Base-by-base conservation (phyloP, 2,329 filamentous ascomycete genomes). In the Aspergillus aculeatinus region DNA sequence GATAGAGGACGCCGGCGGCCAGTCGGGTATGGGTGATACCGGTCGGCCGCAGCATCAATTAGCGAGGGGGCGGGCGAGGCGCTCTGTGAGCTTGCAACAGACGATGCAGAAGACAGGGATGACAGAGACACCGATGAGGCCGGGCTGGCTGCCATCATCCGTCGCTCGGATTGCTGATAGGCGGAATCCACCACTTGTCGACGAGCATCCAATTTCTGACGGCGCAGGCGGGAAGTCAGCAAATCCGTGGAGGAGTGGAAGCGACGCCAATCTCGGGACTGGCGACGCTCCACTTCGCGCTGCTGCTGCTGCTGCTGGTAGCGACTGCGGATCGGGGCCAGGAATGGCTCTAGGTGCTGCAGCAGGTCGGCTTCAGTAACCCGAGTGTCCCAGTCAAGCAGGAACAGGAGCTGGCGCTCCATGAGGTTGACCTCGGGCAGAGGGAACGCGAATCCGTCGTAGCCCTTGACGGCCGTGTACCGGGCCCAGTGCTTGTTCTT, bases 401-500 rank as follows among this genome's bases (percentile, higher is more conserved):
- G 85, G 81, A 92, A 95, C 55, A 99, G 88, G 31, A 99, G 85
- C 80, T 99, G 95, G 85, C 96, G 96, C 85, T 99, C 95, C 95
- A 99, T 99, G 63, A 98, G 84, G 82, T 99, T 99, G 70, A 99
- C 95, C 80, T 99, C 95, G 39, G 91, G 95, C 67, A 93, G 85
- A 70, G 88, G 94, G 83, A 99, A 98, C 69, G 92, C 91, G 72
- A 98, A 99, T 72, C 83, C 86, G 11, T 87, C 87, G 75, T 83
- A 89, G 57, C 85, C 86, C 63, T 83, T 84, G 68, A 96, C 88
- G 70, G 88, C 81, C 61, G 90, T 96, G 83, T 98, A 99, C 71
- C 88, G 89, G 66, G 95, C 93, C 95, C 95, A 99, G 84, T 99
- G 95, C 87, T 98, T 98, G 86, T 99, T 99, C 88, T 98, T 98